Evolutionary conservation across 1,284 basidiomycete species (phyloP).

Genomic region (Cryptococcus sp.): DNA sequence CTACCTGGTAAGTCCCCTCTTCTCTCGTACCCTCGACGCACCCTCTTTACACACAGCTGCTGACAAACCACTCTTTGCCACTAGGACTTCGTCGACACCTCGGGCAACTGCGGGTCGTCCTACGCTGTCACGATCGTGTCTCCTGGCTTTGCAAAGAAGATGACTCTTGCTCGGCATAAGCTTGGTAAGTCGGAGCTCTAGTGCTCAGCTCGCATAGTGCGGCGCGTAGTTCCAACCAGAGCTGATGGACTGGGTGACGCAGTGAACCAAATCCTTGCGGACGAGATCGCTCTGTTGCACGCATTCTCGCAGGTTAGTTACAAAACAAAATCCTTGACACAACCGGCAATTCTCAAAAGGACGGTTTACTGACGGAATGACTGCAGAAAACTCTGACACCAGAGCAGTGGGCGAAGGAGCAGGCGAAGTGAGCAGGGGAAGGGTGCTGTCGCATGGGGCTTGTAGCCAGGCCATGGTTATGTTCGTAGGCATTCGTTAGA

Average conservation of each 20-base stretch:
- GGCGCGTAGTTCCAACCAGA: background rate
- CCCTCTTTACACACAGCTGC: background rate
- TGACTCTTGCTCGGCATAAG: conserved; percentile 47
- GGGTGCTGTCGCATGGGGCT: background rate
- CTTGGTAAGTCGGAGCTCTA: conserved; percentile 31
- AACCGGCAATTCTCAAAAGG: background rate
- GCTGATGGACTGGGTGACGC: background rate
- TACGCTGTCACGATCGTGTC: conserved; percentile 47
- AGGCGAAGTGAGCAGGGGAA: conserved; percentile 11
- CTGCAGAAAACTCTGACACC: conserved; percentile 44
- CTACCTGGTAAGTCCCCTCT: conserved; percentile 23
- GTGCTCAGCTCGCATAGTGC: background rate
- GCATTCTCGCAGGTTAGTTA: conserved; percentile 47
- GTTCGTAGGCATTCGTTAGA: background rate
- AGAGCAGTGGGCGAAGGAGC: conserved; percentile 47
- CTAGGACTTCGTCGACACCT: conserved; percentile 47
- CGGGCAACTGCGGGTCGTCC: conserved; percentile 49
- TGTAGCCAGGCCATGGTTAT: background rate
- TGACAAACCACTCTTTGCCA: background rate
- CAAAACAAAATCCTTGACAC: too few relatives aligned
- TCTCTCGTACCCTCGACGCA: background rate
- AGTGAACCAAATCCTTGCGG: conserved; percentile 47
- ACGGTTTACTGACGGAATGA: background rate
- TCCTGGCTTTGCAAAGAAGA: conserved; percentile 46
- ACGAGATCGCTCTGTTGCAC: conserved; percentile 46